Percentiles rank a stretch among this genome's conserved stretches.
Evolutionary conservation across 2,329 filamentous ascomycete genomes (phyloP).

Genomic region (Arachnomyces sp.): DNA sequence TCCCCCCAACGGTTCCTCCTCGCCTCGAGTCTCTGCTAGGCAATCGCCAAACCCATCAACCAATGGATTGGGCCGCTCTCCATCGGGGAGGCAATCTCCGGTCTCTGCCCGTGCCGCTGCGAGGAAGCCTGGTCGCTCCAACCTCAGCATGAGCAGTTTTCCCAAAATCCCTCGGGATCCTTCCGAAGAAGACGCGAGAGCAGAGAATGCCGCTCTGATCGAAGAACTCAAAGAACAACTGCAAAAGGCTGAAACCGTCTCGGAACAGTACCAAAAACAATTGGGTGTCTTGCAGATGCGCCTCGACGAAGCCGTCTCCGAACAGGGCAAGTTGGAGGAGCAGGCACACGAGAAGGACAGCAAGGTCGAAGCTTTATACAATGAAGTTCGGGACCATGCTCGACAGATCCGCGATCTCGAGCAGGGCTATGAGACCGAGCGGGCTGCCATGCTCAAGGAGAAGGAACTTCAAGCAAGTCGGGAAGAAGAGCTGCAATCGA

Average conservation of each 20-base stretch:
- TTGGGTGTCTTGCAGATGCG: slow-evolving; percentile 74
- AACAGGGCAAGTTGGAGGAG: slow-evolving; percentile 83
- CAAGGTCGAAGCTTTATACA: slow-evolving; percentile 69
- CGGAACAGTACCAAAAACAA: slow-evolving; percentile 77
- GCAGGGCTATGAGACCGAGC: slow-evolving; percentile 83
- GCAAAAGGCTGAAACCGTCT: slow-evolving; percentile 67
- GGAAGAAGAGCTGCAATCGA: slow-evolving; percentile 83
- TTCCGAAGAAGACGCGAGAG: slow-evolving; percentile 63
- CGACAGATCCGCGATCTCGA: slow-evolving; percentile 87
- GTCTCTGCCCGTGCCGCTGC: slow-evolving; percentile 67
- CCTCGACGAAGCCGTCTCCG: slow-evolving; percentile 73
- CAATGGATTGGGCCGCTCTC: slow-evolving; percentile 49
- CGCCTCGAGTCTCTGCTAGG: slow-evolving; percentile 17
- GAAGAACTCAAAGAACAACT: slow-evolving; percentile 80
- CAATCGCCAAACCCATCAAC: slow-evolving; percentile 46
- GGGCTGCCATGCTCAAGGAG: slow-evolving; percentile 78
- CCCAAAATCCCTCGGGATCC: slow-evolving; percentile 43
- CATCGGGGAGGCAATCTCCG: slow-evolving; percentile 54
- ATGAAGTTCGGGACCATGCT: slow-evolving; percentile 75
- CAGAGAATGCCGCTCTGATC: slow-evolving; percentile 68
- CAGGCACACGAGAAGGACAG: slow-evolving; percentile 79
- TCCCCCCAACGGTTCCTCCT: too few species aligned
- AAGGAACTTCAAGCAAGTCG: slow-evolving; percentile 78
- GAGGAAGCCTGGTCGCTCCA: slow-evolving; percentile 46
- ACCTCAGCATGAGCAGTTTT: slow-evolving; percentile 36